Base-by-base conservation (phyloP, 2,329 filamentous ascomycete species). In the Claviceps digitariae region DNA sequence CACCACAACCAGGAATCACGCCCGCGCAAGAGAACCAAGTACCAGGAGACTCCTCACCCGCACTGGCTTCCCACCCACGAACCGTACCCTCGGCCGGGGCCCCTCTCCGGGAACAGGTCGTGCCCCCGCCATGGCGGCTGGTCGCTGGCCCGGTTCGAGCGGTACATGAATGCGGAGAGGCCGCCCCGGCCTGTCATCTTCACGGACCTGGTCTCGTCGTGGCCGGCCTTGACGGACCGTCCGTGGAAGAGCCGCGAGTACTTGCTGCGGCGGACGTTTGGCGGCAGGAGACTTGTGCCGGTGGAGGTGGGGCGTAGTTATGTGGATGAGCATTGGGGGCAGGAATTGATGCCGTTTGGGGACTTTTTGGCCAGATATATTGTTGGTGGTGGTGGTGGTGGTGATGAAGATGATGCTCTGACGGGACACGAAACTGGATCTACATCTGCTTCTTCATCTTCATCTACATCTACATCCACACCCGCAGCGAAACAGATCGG, bases 301-400 rank as follows among this genome's bases (percentile, higher is more conserved):
- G 78, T 96, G 3, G 90, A 97, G 66, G 68, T 93, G 2, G 91
- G 93, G 0, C 75, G 86, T 48, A 93, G 86, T 63, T 98, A 97
- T 63, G 90, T 89, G 1, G 89, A 95, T 57, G 78, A 80, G 21
- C 84, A 76, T 23, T 96, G 91, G 90, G 82, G 83, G 0, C 91
- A 97, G 67, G 78, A 82, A 52, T 81, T 97, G 27, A 78, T 95
- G 49, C 73, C 79, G 0, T 94, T 97, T 61, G 69, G 72, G 5
- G 72, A 83, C 1, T 95, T 96, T 58, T 70, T 95, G 48, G 59
- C 72, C 5, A 66, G 66, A 1, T 83, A 87, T 63, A 76, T 95
- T 55, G 63, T 13, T 20, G 20, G 12, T 3, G 27, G n/a, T 8
- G 46, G n/a, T 9, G 12, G 41, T 7, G 41, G 17, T 10, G 40